Conservation (phyloP, 148 eudicot genomes). For the Cornus suecica region DNA sequence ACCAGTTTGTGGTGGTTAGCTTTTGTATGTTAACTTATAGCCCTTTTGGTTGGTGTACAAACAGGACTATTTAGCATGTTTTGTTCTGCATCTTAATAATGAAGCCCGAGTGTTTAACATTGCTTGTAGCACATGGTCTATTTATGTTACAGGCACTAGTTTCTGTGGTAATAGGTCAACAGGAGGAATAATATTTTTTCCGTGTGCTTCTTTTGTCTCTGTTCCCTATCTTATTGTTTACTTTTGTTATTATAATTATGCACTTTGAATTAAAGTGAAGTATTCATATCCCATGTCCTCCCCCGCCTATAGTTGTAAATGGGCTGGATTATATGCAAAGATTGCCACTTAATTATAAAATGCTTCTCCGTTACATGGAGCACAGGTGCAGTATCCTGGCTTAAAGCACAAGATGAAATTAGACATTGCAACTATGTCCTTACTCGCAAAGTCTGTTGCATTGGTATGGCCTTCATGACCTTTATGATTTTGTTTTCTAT, state of each 20-base stretch:
- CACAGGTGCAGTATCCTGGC: slow-evolving; percentile 94
- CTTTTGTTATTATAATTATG: neutral
- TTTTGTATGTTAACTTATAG: neutral
- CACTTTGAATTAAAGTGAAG: neutral
- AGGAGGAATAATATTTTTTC: neutral
- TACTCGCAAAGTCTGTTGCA: slow-evolving; percentile 39
- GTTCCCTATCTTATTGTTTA: neutral
- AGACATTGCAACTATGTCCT: slow-evolving; percentile 79
- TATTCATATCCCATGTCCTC: neutral
- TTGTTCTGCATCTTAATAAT: neutral
- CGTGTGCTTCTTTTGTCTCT: neutral
- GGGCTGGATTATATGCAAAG: neutral
- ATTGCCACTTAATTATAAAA: neutral
- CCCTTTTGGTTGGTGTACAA: neutral
- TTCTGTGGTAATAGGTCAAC: neutral
- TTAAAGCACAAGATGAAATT: slow-evolving; percentile 63
- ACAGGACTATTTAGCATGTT: neutral
- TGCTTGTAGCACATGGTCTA: neutral
- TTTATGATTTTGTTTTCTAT: too few relatives aligned
- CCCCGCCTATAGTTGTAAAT: neutral
- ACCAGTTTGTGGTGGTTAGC: neutral
- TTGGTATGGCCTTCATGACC: too few relatives aligned
- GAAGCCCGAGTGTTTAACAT: neutral
- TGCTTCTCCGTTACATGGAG: slow-evolving; percentile 6
- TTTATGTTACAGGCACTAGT: neutral